Conservation (phyloP, 2,329 filamentous ascomycete species). For the Penicillium nordicum region DNA sequence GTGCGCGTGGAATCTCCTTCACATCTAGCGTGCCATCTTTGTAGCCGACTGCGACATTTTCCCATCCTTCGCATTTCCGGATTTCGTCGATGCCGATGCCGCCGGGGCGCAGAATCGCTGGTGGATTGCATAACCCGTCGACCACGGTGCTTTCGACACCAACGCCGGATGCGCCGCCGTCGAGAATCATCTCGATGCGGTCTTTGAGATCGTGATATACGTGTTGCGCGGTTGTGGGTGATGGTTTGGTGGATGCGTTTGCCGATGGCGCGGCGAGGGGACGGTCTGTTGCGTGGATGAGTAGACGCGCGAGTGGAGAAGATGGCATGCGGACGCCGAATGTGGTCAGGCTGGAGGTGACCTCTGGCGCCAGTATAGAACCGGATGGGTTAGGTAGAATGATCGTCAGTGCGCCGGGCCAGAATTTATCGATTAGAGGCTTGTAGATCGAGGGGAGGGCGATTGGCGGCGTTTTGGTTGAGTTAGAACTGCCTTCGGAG, state of each 20-base stretch:
- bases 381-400: slow-evolving; percentile 71
- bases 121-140: slow-evolving; percentile 78
- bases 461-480: slow-evolving; percentile 29
- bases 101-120: slow-evolving; percentile 78
- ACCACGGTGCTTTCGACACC: slow-evolving; percentile 97
- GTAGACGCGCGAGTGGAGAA: slow-evolving; percentile 75
- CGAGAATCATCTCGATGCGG: slow-evolving; percentile 79
- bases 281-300: slow-evolving; percentile 74
- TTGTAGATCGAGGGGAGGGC: slow-evolving; percentile 71
- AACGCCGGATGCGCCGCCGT: slow-evolving; percentile 80
- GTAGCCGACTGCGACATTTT: slow-evolving; percentile 72
- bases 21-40: slow-evolving; percentile 68
- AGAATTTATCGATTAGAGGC: slow-evolving; percentile 76
- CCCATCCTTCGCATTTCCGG: slow-evolving; percentile 73
- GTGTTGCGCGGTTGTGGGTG: slow-evolving; percentile 84
- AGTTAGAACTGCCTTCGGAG: slow-evolving; percentile 24
- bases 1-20: slow-evolving; percentile 69
- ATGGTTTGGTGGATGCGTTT: slow-evolving; percentile 90
- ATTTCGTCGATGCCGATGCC: slow-evolving; percentile 82
- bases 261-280: slow-evolving; percentile 90
- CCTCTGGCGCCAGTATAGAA: slow-evolving; percentile 77
- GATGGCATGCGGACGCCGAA: slow-evolving; percentile 91
- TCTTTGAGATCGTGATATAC: slow-evolving; percentile 81
- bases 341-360: slow-evolving; percentile 77
- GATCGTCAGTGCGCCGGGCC: slow-evolving; percentile 92